These are phyloP conservation scores for Tetrahymena elliotti DNA, from an alignment of 73 alveolate species.

Conservation along the genomic window DNA sequence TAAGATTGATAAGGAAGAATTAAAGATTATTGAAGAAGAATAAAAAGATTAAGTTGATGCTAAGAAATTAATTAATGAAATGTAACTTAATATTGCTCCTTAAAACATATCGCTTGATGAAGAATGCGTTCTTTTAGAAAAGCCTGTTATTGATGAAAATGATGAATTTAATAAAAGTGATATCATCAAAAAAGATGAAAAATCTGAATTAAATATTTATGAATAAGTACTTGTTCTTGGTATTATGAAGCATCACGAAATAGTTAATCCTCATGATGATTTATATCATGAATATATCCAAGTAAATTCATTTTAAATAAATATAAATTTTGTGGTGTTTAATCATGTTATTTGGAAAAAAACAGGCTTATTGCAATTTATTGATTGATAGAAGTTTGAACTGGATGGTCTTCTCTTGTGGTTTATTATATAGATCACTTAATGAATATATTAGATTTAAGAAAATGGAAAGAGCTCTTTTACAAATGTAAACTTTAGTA, in stretches of 20 bases:
- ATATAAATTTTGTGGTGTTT: constrained; percentile 47
- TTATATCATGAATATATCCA: constrained; percentile 14
- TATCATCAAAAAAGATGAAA: background rate
- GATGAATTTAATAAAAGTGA: constrained; percentile 47
- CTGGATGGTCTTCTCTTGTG: constrained; percentile 84
- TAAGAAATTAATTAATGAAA: constrained; percentile 23
- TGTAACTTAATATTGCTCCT: constrained; percentile 28
- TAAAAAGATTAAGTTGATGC: constrained; percentile 50
- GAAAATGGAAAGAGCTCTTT: constrained; percentile 82
- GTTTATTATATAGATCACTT: constrained; percentile 75
- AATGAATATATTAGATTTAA: constrained; percentile 79
- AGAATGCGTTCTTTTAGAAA: constrained; percentile 82
- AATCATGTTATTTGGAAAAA: constrained; percentile 24
- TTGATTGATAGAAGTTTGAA: constrained; percentile 73
- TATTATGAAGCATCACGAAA: constrained; percentile 67
- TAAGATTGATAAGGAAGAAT: constrained; percentile 8
- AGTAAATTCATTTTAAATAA: background rate
- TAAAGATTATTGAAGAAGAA: background rate
- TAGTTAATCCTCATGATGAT: constrained; percentile 85
- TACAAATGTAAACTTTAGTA: constrained; percentile 78
- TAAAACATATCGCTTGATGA: constrained; percentile 55
- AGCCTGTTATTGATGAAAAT: constrained; percentile 73
- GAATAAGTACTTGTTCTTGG: constrained; percentile 84
- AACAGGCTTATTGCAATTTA: constrained; percentile 57
- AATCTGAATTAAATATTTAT: constrained; percentile 46